phyloP scores from a whole-genome alignment of 2,329 filamentous ascomycete species.

The Torrubiella hemipterigena region DNA sequence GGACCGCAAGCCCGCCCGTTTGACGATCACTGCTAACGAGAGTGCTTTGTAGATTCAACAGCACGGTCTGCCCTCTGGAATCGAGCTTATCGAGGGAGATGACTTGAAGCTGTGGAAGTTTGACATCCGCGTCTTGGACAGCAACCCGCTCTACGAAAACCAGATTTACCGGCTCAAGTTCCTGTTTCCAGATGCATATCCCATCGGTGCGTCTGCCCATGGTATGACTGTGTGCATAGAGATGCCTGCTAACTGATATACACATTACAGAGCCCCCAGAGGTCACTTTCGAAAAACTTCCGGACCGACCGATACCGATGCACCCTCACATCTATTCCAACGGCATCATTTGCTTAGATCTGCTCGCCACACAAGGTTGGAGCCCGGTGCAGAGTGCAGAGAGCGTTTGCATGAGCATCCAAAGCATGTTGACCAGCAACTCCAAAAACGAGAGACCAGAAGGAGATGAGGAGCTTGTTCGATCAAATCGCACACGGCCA shows the following conservation, averaged over 20 bases:
- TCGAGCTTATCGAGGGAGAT: slow-evolving; percentile 69
- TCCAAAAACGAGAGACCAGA: slow-evolving; percentile 80
- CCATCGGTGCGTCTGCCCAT: slow-evolving; percentile 55
- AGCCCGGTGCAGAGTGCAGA: slow-evolving; percentile 95
- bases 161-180: slow-evolving; percentile 81
- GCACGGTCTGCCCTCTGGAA: slow-evolving; percentile 50
- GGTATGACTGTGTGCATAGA: background rate
- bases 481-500: slow-evolving; percentile 64
- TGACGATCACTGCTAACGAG: slow-evolving; percentile 1
- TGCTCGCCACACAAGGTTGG: slow-evolving; percentile 82
- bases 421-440: slow-evolving; percentile 97
- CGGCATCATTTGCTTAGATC: slow-evolving; percentile 94
- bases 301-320: slow-evolving; percentile 66
- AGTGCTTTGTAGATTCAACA: slow-evolving; percentile 37
- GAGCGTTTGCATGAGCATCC: slow-evolving; percentile 91
- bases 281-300: slow-evolving; percentile 68
- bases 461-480: slow-evolving; percentile 82
- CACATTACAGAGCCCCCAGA: slow-evolving; percentile 68
- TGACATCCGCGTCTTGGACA: slow-evolving; percentile 82
- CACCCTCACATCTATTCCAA: slow-evolving; percentile 98
- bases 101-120: slow-evolving; percentile 68
- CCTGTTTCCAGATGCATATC: slow-evolving; percentile 71
- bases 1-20: background rate
- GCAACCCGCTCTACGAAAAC: slow-evolving; percentile 75
- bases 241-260: background rate